Base-by-base conservation (phyloP, 495 filamentous ascomycete genomes). In the Chaetomium fimeti region DNA sequence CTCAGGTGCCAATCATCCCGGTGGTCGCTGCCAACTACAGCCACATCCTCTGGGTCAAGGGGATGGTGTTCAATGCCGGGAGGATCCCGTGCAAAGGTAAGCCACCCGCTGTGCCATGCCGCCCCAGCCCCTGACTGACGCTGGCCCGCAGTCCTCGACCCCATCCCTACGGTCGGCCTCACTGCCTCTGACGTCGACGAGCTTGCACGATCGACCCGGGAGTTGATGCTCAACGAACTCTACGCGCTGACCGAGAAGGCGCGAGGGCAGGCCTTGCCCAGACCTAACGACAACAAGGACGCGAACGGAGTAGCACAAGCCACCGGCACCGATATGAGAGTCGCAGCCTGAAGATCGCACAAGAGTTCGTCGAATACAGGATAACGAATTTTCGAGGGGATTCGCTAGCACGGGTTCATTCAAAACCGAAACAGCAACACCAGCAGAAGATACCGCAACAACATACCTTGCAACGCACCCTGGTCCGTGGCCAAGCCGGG, bases 1-100 rank as follows among this genome's bases (percentile, higher is more conserved):
- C 93, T 0, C 88, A 91, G 71, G 93, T 96, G 29, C 92, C 91
- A 22, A 90, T 98, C 71, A 88, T 99, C 43, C 93, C 93, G 0
- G 80, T 96, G 24, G 90, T 98, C 24, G 84, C 85, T 11, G 89
- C 86, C 70, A 97, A 96, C 78, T 98, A 98, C 74, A 87, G 85
- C 32, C 86, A 97, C 69, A 73, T 99, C 27, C 75, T 97, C 66
- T 89, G 88, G 66, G 76, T 90, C 66, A 85, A 88, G 75, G 79
- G 79, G 49, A 66, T 84, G 67, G 82, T 86, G 7, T 98, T 97
- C 73, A 84, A 84, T 52, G 77, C 84, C 0, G 94, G 94, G 5
- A 82, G 76, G 45, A 91, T 99, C 65, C 90, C 88, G 28, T 79
- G 94, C 54, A 94, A 89, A 80, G 89, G 92, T 91, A 74, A 63